Conservation (phyloP, 2,329 filamentous ascomycete genomes). For the Aspergillus udagawae region DNA sequence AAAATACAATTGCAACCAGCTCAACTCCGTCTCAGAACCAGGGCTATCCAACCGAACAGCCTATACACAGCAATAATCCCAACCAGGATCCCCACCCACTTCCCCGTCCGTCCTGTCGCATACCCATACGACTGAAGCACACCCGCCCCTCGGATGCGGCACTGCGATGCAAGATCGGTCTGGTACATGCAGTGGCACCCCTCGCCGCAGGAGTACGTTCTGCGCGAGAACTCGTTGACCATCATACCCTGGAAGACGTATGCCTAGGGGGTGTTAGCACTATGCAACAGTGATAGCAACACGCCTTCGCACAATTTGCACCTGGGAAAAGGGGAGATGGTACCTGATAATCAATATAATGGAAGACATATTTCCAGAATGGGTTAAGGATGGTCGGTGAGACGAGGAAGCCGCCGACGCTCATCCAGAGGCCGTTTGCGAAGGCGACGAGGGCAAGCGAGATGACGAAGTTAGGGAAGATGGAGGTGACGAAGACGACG, state of each 20-base stretch:
- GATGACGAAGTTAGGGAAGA: conserved; percentile 77
- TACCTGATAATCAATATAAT: conserved; percentile 81
- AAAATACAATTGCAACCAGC: not conserved
- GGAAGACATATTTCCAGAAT: conserved; percentile 83
- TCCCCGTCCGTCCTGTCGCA: conserved; percentile 56
- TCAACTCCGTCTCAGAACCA: conserved; percentile 31
- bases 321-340: not conserved
- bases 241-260: conserved; percentile 93
- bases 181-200: conserved; percentile 68
- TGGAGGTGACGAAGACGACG: conserved; percentile 68
- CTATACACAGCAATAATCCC: conserved; percentile 72
- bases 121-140: conserved; percentile 71
- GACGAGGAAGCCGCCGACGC: conserved; percentile 77
- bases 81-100: conserved; percentile 74
- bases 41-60: conserved; percentile 61
- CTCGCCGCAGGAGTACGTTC: conserved; percentile 59
- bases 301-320: not conserved
- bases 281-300: not conserved
- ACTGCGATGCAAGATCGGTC: conserved; percentile 58
- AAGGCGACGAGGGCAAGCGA: conserved; percentile 76
- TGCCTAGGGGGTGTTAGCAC: conserved; percentile 29
- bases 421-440: conserved; percentile 88
- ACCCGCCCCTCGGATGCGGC: conserved; percentile 65
- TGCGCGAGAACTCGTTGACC: conserved; percentile 74
- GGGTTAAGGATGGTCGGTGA: conserved; percentile 67